Evolutionary conservation across 768 basidiomycete species (phyloP).

Genomic region (Pholiota molesta): DNA sequence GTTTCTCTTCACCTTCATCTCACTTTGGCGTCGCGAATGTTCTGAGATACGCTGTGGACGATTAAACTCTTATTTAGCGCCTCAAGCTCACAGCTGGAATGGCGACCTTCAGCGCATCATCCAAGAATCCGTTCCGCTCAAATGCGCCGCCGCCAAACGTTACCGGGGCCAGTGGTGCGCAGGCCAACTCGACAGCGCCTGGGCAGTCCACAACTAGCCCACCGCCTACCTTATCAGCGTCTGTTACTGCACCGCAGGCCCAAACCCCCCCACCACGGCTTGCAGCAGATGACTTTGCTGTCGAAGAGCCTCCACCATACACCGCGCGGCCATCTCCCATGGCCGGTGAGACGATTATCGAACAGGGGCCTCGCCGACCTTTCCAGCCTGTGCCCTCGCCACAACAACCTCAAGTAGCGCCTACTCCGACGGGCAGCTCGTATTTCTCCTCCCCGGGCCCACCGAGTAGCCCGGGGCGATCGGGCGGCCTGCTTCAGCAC

Average conservation of each 20-base stretch:
- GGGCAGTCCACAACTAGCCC: neutral
- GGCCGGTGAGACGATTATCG: conserved; percentile 64
- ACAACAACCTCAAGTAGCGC: conserved; percentile 8
- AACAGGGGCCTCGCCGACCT: conserved; percentile 63
- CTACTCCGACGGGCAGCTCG: conserved; percentile 1
- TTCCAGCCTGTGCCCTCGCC: conserved; percentile 49
- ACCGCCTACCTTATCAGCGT: conserved; percentile 7
- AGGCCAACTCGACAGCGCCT: too few relatives aligned
- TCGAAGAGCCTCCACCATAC: conserved; percentile 78
- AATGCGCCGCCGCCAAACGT: conserved; percentile 29
- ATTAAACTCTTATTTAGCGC: too few relatives aligned
- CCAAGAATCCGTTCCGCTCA: conserved; percentile 41
- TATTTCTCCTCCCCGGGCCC: neutral
- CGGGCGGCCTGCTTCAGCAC: conserved; percentile 15
- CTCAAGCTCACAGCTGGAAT: neutral
- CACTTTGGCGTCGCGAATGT: too few relatives aligned
- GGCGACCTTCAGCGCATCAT: neutral
- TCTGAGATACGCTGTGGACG: too few relatives aligned
- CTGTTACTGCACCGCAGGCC: conserved; percentile 1
- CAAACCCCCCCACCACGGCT: too few relatives aligned
- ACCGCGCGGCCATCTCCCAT: conserved; percentile 54
- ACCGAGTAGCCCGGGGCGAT: neutral
- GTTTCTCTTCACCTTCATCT: too few relatives aligned
- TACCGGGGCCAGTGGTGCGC: conserved; percentile 30
- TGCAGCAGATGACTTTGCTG: conserved; percentile 23